Percentiles rank a stretch among this genome's conserved stretches.
Evolutionary conservation across 257 asterid species (phyloP).

Genomic region (Jacaranda copaia): DNA sequence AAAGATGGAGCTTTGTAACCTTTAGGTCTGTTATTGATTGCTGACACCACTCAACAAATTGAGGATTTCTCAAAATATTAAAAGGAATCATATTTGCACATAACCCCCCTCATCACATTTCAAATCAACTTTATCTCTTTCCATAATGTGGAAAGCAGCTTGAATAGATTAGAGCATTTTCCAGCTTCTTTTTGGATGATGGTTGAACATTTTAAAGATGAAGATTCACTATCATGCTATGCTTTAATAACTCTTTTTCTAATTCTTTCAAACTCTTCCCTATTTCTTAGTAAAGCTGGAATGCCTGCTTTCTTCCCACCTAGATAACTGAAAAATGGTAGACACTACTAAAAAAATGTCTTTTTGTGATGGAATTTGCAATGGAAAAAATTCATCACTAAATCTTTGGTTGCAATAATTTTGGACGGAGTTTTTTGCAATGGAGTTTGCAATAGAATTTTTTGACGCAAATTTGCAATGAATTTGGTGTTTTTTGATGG

Average conservation of each 20-base stretch:
- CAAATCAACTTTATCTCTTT: not conserved
- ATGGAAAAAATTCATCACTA: too few relatives aligned
- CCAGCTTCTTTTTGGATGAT: not conserved
- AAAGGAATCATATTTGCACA: not conserved
- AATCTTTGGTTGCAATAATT: too few relatives aligned
- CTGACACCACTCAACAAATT: not conserved
- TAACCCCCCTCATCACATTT: not conserved
- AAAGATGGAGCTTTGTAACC: conserved; percentile 10
- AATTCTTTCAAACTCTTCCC: not conserved
- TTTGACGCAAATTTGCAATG: too few relatives aligned
- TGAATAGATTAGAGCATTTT: not conserved
- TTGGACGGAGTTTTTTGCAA: too few relatives aligned
- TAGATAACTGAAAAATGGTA: not conserved
- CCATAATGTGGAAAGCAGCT: not conserved
- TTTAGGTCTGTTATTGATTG: not conserved
- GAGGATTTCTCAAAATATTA: not conserved
- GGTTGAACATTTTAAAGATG: not conserved
- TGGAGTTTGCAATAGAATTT: too few relatives aligned
- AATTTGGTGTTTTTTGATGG: too few relatives aligned
- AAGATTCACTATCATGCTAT: not conserved
- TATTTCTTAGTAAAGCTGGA: not conserved
- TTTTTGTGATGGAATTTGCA: too few relatives aligned
- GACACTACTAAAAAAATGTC: too few relatives aligned
- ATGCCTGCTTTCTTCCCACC: not conserved
- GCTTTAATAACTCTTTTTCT: not conserved